A percentile compares a stretch with the other conserved stretches of the same genome.
Evolutionary conservation across 371 early-diverging fungal species (phyloP).

Genomic region (Catenaria anguillulae): DNA sequence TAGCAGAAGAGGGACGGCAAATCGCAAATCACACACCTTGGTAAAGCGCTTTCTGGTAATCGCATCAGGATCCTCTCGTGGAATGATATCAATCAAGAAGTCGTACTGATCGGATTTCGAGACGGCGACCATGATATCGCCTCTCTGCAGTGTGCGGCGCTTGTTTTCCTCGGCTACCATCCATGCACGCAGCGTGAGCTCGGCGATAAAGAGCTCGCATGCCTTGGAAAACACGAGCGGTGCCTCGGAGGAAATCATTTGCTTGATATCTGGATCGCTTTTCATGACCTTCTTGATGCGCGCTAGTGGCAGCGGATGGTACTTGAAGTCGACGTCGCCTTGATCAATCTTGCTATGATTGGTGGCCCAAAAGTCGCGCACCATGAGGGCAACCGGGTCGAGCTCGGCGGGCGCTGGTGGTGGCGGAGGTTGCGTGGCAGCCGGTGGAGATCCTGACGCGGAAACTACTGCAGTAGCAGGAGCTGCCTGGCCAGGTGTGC

Average conservation of each 20-base stretch:
- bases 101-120: constrained; percentile 94
- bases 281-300: constrained; percentile 99
- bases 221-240: constrained; percentile 94
- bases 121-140: constrained; percentile 89
- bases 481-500: no score
- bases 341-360: no score
- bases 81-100: constrained; percentile 97
- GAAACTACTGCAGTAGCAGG: no score
- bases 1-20: no score
- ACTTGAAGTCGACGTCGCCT: no score
- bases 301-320: constrained; percentile 92
- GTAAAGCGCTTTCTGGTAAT: no score
- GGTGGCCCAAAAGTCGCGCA: no score
- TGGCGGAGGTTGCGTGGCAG: no score
- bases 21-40: no score
- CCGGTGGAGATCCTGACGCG: no score
- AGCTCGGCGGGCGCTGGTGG: no score
- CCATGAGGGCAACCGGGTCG: no score
- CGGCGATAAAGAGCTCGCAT: constrained; percentile 94
- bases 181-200: constrained; percentile 94
- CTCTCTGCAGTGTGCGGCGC: constrained; percentile 89
- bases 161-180: constrained; percentile 97
- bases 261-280: constrained; percentile 54
- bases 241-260: constrained; percentile 31
- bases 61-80: constrained; percentile 55